Evolutionary conservation across 768 basidiomycete species (phyloP).

Genomic region (Hygrocybe punicea): DNA sequence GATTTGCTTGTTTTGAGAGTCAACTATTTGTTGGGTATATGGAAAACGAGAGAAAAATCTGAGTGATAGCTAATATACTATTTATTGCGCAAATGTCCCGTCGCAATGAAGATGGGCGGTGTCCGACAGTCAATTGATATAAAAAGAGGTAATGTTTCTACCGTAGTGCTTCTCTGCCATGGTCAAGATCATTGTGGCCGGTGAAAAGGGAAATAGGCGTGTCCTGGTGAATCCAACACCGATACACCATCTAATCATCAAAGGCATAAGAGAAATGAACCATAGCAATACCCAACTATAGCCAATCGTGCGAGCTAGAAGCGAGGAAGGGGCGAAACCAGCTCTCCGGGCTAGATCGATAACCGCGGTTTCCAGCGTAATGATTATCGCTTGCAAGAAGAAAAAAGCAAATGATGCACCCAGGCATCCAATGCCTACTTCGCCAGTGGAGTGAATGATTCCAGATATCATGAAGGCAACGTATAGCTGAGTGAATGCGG

Average conservation of each 20-base stretch:
- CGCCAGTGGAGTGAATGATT: conserved; percentile 32
- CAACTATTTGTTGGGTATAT: conserved; percentile 77
- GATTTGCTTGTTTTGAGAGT: conserved; percentile 81
- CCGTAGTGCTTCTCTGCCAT: background rate
- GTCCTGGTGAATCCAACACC: background rate
- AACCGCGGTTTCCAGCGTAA: conserved; percentile 26
- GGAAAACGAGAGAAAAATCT: conserved; percentile 34
- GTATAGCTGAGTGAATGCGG: conserved; percentile 33
- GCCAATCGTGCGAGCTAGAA: conserved; percentile 20
- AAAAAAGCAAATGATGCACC: conserved; percentile 33
- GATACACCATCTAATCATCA: conserved; percentile 3
- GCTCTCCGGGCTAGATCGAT: conserved; percentile 11
- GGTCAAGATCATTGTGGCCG: background rate
- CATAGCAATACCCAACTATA: conserved; percentile 28
- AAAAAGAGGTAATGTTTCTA: background rate
- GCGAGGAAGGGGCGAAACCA: background rate
- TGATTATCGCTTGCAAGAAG: conserved; percentile 33
- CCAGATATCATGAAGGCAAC: conserved; percentile 34
- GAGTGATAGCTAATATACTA: background rate
- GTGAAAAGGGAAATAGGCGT: background rate
- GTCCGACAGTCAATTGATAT: background rate
- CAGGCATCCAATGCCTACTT: conserved; percentile 24
- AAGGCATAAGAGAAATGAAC: conserved; percentile 29
- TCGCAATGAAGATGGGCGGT: background rate
- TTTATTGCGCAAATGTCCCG: background rate